Conservation (phyloP, 2,329 filamentous ascomycete species). For the Sarocladium kiliense region DNA sequence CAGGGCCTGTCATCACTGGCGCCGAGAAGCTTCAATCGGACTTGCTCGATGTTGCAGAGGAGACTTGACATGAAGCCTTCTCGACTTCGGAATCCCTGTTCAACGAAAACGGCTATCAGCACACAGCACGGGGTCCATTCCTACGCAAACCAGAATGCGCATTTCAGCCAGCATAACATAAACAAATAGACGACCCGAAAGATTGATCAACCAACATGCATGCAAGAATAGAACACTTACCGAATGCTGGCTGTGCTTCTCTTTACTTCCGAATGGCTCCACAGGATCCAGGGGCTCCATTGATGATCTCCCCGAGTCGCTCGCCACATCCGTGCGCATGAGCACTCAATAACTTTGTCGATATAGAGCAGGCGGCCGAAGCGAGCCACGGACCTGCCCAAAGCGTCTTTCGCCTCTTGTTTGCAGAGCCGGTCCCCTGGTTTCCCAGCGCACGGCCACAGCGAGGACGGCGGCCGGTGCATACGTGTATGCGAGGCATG, state of each 20-base stretch:
- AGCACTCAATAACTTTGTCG: not conserved
- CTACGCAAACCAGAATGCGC: not conserved
- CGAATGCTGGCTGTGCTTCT: not conserved
- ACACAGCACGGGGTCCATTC: too few species aligned
- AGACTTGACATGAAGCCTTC: not conserved
- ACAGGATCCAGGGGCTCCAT: not conserved
- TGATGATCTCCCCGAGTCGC: not conserved
- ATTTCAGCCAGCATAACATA: not conserved
- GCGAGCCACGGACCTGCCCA: not conserved
- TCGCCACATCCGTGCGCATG: conserved; percentile 8
- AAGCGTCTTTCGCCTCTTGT: not conserved
- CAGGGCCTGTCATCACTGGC: too few species aligned
- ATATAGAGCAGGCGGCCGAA: not conserved
- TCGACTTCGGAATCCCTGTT: not conserved
- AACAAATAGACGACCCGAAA: not conserved
- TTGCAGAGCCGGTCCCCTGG: not conserved
- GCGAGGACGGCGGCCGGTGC: not conserved
- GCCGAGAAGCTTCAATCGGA: too few species aligned
- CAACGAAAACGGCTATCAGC: too few species aligned
- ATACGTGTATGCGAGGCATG: not conserved
- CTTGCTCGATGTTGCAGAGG: too few species aligned
- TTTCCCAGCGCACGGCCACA: not conserved
- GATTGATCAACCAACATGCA: not conserved
- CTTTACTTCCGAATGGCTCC: not conserved
- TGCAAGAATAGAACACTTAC: not conserved